Evolutionary conservation across 2,329 filamentous ascomycete genomes (phyloP).

Genomic region (Pseudocercospora pini-densiflorae): DNA sequence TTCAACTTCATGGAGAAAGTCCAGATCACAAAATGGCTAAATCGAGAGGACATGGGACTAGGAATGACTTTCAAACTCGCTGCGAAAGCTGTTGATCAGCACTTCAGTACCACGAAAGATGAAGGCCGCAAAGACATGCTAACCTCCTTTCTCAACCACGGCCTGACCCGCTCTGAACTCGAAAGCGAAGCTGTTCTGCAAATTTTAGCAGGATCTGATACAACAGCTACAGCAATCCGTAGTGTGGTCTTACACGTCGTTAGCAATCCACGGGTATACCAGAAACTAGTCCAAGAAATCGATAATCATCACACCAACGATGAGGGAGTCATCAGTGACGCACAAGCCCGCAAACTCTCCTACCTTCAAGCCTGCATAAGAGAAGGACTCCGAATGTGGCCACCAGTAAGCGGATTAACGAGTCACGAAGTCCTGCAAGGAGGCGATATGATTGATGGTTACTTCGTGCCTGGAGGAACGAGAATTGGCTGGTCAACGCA

Average conservation of each 20-base stretch:
- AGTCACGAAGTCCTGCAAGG: conserved; percentile 42
- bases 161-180: conserved; percentile 14
- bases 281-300: conserved; percentile 53
- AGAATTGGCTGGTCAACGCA: conserved; percentile 22
- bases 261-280: conserved; percentile 41
- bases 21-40: conserved; percentile 10
- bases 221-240: conserved; percentile 53
- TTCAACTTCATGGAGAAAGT: conserved; percentile 16
- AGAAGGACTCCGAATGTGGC: conserved; percentile 45
- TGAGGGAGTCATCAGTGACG: conserved; percentile 14
- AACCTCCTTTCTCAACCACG: conserved; percentile 19
- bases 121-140: conserved; percentile 22
- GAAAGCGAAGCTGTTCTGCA: conserved; percentile 22
- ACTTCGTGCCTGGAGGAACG: conserved; percentile 34
- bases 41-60: conserved; percentile 17
- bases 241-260: conserved; percentile 25
- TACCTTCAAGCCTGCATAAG: conserved; percentile 48
- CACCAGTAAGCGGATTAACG: conserved; percentile 43
- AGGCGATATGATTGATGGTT: conserved; percentile 41
- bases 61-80: conserved; percentile 12
- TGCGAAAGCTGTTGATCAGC: conserved; percentile 6
- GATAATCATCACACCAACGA: conserved; percentile 29
- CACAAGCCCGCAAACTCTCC: conserved; percentile 38
- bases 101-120: not conserved
- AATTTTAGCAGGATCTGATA: conserved; percentile 52